phyloP scores from a whole-genome alignment of 2,329 filamentous ascomycete genomes.

The Amylocarpus encephaloides region DNA sequence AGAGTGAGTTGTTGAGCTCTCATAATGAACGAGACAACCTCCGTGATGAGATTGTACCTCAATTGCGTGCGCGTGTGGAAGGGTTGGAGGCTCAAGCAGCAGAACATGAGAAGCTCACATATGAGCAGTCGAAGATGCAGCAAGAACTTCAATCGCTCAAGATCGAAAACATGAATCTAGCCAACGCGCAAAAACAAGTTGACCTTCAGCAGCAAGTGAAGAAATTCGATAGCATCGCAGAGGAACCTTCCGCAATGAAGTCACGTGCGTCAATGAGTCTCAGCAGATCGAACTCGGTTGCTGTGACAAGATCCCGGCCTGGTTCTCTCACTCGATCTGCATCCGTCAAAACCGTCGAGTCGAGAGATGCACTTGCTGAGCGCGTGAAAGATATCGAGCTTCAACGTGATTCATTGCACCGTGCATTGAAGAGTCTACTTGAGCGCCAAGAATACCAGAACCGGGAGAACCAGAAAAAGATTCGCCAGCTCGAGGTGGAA shows the following conservation, averaged over 20 bases:
- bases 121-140: slow-evolving; percentile 78
- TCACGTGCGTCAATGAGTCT: slow-evolving; percentile 39
- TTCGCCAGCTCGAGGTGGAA: slow-evolving; percentile 69
- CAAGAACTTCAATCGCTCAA: slow-evolving; percentile 73
- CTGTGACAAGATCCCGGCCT: slow-evolving; percentile 33
- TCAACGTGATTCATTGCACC: slow-evolving; percentile 87
- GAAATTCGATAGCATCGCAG: slow-evolving; percentile 54
- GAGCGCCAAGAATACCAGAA: slow-evolving; percentile 81
- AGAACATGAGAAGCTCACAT: slow-evolving; percentile 66
- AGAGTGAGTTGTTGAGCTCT: slow-evolving; percentile 72
- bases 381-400: slow-evolving; percentile 87
- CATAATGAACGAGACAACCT: slow-evolving; percentile 88
- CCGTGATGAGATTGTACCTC: slow-evolving; percentile 78
- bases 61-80: slow-evolving; percentile 68
- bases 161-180: slow-evolving; percentile 52
- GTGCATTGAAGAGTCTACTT: slow-evolving; percentile 76
- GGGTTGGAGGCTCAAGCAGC: slow-evolving; percentile 69
- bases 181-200: slow-evolving; percentile 42
- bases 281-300: slow-evolving; percentile 61
- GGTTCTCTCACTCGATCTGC: slow-evolving; percentile 51
- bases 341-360: slow-evolving; percentile 40
- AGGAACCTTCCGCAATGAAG: slow-evolving; percentile 41
- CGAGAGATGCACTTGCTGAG: slow-evolving; percentile 65
- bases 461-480: slow-evolving; percentile 74
- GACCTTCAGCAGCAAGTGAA: slow-evolving; percentile 39